Evolutionary conservation across 2,329 filamentous ascomycete genomes (phyloP).

Genomic region (Alternaria arbusti): DNA sequence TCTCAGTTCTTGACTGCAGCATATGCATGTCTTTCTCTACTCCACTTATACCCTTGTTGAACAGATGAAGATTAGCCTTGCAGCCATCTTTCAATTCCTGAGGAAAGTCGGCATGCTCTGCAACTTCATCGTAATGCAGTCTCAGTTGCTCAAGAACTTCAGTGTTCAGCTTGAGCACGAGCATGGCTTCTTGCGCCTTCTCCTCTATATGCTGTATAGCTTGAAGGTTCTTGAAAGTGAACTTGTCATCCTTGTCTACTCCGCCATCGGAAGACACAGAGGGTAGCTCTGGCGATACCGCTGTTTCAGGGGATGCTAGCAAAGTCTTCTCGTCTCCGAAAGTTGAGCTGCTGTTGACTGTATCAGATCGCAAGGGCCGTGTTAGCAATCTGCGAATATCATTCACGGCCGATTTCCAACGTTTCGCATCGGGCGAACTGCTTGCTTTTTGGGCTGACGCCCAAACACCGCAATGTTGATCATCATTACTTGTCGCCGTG

Average conservation of each 20-base stretch:
- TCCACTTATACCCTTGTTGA: slow-evolving; percentile 11
- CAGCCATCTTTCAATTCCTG: slow-evolving; percentile 7
- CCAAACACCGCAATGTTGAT: no score
- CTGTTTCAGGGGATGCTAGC: neutral
- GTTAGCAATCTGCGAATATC: neutral
- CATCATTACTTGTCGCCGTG: no score
- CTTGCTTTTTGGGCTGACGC: no score
- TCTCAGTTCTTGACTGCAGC: slow-evolving; percentile 20
- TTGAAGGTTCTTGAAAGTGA: slow-evolving; percentile 42
- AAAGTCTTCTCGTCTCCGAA: neutral
- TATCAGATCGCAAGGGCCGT: accelerated
- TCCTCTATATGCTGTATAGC: slow-evolving; percentile 46
- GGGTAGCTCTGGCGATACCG: neutral
- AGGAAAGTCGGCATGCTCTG: slow-evolving; percentile 7
- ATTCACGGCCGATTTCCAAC: neutral
- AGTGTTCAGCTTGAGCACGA: slow-evolving; percentile 42
- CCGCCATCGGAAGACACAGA: neutral
- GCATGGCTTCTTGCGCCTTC: slow-evolving; percentile 44
- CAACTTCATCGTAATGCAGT: slow-evolving; percentile 17
- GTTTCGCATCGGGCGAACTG: no score
- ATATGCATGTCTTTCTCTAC: slow-evolving; percentile 22
- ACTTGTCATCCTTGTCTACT: slow-evolving; percentile 4
- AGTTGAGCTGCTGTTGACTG: neutral
- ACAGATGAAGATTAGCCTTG: slow-evolving; percentile 10
- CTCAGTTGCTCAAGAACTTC: slow-evolving; percentile 35